These are phyloP conservation scores for Condylostoma magnum DNA, from an alignment of 169 alveolate species.

Conservation along the genomic window DNA sequence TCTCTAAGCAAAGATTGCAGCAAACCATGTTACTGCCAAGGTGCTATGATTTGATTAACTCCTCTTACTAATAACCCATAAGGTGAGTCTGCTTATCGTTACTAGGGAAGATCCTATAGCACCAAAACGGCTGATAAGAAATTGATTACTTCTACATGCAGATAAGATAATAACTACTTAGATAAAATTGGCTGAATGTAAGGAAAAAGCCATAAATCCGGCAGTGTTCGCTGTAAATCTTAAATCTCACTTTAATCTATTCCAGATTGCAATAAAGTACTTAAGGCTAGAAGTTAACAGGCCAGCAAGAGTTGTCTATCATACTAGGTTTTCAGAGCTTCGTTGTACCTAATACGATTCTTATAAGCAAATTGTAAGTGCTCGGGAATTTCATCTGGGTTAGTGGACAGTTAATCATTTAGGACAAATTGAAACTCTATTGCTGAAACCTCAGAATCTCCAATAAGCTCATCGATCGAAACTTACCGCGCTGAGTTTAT, in stretches of 20 bases:
- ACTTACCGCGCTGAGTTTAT: background rate
- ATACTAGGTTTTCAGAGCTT: background rate
- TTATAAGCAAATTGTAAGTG: background rate
- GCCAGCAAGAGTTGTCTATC: background rate
- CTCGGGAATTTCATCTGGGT: conserved; percentile 7
- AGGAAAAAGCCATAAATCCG: conserved; percentile 30
- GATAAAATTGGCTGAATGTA: background rate
- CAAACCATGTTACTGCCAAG: conserved; percentile 33
- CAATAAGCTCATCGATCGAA: background rate
- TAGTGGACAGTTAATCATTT: background rate
- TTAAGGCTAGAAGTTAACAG: conserved; percentile 17
- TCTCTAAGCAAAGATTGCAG: conserved; percentile 24
- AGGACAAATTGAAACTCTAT: background rate
- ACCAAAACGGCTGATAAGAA: conserved; percentile 18
- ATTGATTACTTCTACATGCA: conserved; percentile 12
- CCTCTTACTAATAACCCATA: background rate
- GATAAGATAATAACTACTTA: background rate
- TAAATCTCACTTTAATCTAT: background rate
- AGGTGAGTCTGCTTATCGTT: background rate
- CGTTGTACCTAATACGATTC: background rate
- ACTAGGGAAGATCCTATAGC: background rate
- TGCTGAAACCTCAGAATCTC: background rate
- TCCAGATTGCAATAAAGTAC: conserved; percentile 11
- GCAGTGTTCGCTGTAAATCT: conserved; percentile 7
- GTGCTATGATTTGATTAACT: background rate